Base-by-base conservation (phyloP, 2,329 filamentous ascomycete species). In the Hymenoscyphus fructigenus region DNA sequence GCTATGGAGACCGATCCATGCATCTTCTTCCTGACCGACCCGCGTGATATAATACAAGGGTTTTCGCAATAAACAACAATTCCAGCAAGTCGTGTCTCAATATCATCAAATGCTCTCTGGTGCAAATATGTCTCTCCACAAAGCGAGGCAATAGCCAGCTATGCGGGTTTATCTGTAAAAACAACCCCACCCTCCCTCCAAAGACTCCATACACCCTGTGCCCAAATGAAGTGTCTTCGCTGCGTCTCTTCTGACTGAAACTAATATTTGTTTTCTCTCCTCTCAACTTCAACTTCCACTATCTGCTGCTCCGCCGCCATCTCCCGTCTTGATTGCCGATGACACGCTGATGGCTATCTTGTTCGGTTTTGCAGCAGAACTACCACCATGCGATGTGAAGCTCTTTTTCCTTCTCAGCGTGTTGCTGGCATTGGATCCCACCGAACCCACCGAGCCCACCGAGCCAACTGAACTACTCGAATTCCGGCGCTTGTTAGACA, bases 321-420 rank as follows among this genome's bases (percentile, higher is more conserved):
- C 73, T 23, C 72, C 71, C 20, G 70, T 75, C 61, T 76, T 76
- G 61, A 75, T 73, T 15, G 73, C 73, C 57, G 83, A 76, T 5
- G 84, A 82, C 38, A 87, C 76, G 71, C 82, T 86, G 69, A 88
- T 88, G 62, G 84, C 79, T 70, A 88, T 87, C 75, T 86, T 87
- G 69, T 80, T 84, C 5, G 79, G 76, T 5, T 73, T 77, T 50
- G 76, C 76, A 38, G 76, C 76, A 57, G 69, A 63, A 36, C 76
- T 77, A 28, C 78, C 79, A 5, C 79, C 75, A 60, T 78, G 77
- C 23, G 77, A 76, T 2, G 77, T 77, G 67, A 83, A 81, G 60
- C 79, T 79, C 73, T 79, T 82, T 74, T 82, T 84, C 66, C 78
- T 81, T 38, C 79, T 73, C 10, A 78, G 72, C 32, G 70, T 57